Base-by-base conservation (phyloP, 805 yeast species). In the Millerago galiae region DNA sequence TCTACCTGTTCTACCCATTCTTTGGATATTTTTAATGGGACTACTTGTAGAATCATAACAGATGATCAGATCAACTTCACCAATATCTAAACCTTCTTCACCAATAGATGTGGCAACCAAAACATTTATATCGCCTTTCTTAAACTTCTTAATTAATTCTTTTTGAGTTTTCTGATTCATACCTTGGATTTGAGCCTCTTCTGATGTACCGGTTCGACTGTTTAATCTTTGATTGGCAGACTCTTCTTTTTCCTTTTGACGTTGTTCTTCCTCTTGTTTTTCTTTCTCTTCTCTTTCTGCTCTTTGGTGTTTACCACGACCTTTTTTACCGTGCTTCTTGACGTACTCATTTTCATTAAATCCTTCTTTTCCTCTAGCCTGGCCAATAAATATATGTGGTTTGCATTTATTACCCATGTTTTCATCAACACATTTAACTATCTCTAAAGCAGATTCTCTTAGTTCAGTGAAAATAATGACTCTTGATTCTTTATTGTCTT, bases 1-100 rank as follows among this genome's bases (percentile, higher is more conserved):
- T 64, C 99, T 81, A 15, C 99, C 99, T 0, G 99, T 93, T 65
- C 99, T 78, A 24, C 99, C 99, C 95, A 93, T 88, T 53, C 99
- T 68, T 60, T 93, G 99, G 33, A 93, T 75, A 52, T 85, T 89
- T 45, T 95, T 86, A 44, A 93, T 91, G 0, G 98, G 97, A 35
- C 96, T 87, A 25, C 89, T 73, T 0, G 97, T 89, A 0, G 96
- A 86, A 56, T 93, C 99, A 62, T 79, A 93, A 58, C 96, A 90
- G 8, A 93, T 72, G 51, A 93, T 91, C 53, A 93, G 60, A 61
- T 93, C 99, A 41, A 93, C 99, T 59, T 95, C 97, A 27, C 99
- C 99, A 51, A 93, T 95, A 68, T 93, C 99, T 50, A 93, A 71
- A 35, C 99, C 99, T 68, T 93, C 99, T 60, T 93, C 99, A 37